Evolutionary conservation across 345 rosid species (phyloP), one percentile per base, ranked within the genome.

Genomic region (Citrus unshiu): DNA sequence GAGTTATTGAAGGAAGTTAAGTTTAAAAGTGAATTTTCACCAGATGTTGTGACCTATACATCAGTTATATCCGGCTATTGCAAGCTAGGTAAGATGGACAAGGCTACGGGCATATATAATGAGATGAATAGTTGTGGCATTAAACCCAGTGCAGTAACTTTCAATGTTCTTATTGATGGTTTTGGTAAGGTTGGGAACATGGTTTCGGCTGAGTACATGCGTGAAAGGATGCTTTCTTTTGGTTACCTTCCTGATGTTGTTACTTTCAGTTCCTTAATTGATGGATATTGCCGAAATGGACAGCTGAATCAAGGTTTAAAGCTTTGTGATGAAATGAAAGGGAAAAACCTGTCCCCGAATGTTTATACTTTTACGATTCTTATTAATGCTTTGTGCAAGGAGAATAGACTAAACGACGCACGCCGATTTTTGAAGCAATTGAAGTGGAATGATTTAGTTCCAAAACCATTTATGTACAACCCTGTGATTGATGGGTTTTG

Each of bases 401-500:
- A 86, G 70, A 93, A 91, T 79, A 89, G 89, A 78, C 74, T 92
- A 80, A 78, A 85, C n/a, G 91, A 91, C 83, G 99, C 98, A 78
- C 88, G 93, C 46, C 89, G 81, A 19, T 83, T 92, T 85, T 82
- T 93, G 84, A 79, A 78, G 76, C 90, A 87, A 77, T 77, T 95
- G 85, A 89, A 85, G 70, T 40, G 75, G 81, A 87, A 75, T 49
- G 83, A 84, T 72, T 56, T 90, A 27, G 66, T 86, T 64, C 85
- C 93, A 1, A 88, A 89, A 76, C 87, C 99, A 12, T 95, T 95
- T 86, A 78, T 93, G 46, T 95, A 86, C 87, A 95, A 95, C 83
- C 98, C 98, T 73, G 93, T 93, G 77, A 90, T 95, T 82, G 99
- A 95, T 81, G 97, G 95, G 72, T 87, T 89, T 80, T 95, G 96